A percentile compares a stretch with the other conserved stretches of the same genome.
These are phyloP conservation scores for Paraphoma chrysanthemicola DNA, from an alignment of 2,329 filamentous ascomycete species.

Conservation along the genomic window DNA sequence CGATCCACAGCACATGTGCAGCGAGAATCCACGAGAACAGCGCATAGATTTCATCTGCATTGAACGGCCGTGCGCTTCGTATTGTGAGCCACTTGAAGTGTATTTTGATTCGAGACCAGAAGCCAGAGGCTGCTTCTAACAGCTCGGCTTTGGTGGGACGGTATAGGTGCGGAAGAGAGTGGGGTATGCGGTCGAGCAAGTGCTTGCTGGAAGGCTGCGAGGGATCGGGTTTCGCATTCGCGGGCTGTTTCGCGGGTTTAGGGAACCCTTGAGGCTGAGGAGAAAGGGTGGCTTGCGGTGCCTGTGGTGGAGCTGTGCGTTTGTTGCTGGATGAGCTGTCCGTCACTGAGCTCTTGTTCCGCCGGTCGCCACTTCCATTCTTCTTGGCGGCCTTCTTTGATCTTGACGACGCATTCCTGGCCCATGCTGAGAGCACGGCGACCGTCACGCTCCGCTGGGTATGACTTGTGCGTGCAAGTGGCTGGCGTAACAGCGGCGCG, in stretches of 20 bases:
- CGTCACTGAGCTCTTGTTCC: slow-evolving; percentile 48
- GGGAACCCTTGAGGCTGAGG: slow-evolving; percentile 38
- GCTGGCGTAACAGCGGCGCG: slow-evolving; percentile 14
- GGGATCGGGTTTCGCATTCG: slow-evolving; percentile 29
- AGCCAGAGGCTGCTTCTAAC: slow-evolving; percentile 87
- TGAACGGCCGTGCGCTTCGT: slow-evolving; percentile 90
- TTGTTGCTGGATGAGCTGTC: slow-evolving; percentile 32
- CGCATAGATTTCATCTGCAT: slow-evolving; percentile 93
- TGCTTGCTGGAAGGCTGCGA: slow-evolving; percentile 45
- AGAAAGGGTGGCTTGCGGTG: slow-evolving; percentile 41
- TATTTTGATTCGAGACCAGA: slow-evolving; percentile 87
- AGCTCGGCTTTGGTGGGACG: slow-evolving; percentile 93
- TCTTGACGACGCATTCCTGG: slow-evolving; percentile 34
- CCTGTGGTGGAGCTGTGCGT: slow-evolving; percentile 14
- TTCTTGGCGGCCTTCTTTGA: slow-evolving; percentile 20
- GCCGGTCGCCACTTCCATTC: slow-evolving; percentile 24
- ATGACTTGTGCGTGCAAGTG: slow-evolving; percentile 6
- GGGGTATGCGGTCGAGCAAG: slow-evolving; percentile 62
- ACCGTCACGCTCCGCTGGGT: slow-evolving; percentile 29
- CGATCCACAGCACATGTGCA: slow-evolving; percentile 91
- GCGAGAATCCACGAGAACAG: slow-evolving; percentile 95
- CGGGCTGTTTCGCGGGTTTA: slow-evolving; percentile 22
- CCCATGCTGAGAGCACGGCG: slow-evolving; percentile 39
- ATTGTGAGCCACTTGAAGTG: slow-evolving; percentile 99
- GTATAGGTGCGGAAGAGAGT: slow-evolving; percentile 72